Percentiles rank a stretch among this genome's conserved stretches.
Evolutionary conservation across 352 stramenopile genomes (phyloP).

Genomic region (Blastocystis sp.): DNA sequence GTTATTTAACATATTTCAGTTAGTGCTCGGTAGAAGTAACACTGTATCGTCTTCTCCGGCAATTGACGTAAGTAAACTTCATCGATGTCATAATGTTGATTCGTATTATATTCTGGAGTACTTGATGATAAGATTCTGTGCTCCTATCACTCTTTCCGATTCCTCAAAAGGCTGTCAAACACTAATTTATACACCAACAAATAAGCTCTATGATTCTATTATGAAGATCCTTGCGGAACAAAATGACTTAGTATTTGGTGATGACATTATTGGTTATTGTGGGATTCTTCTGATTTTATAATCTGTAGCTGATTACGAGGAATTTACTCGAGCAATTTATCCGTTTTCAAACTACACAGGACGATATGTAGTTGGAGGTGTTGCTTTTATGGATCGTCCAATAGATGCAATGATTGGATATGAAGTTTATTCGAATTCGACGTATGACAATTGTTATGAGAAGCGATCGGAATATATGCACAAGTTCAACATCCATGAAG

Average conservation of each 20-base stretch:
- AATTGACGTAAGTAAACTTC: no score
- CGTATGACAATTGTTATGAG: background rate
- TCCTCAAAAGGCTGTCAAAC: background rate
- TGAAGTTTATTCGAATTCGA: constrained; percentile 1
- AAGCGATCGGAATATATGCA: no score
- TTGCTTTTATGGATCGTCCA: background rate
- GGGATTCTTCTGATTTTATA: background rate
- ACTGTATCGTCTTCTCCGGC: background rate
- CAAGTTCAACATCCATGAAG: background rate
- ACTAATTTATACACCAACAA: background rate
- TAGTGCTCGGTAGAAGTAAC: background rate
- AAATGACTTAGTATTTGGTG: background rate
- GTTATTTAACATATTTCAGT: background rate
- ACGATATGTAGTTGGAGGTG: background rate
- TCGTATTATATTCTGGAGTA: no score
- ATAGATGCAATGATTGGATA: background rate
- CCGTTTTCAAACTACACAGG: background rate
- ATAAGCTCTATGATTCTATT: background rate
- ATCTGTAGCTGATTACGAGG: background rate
- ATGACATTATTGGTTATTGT: background rate
- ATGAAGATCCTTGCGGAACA: constrained; percentile 5
- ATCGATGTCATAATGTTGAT: no score
- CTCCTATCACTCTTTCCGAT: no score
- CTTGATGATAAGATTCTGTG: no score
- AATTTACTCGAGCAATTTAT: background rate